These are phyloP conservation scores for Apiospora koreana DNA, from an alignment of 2,329 filamentous ascomycete genomes.

Conservation along the genomic window DNA sequence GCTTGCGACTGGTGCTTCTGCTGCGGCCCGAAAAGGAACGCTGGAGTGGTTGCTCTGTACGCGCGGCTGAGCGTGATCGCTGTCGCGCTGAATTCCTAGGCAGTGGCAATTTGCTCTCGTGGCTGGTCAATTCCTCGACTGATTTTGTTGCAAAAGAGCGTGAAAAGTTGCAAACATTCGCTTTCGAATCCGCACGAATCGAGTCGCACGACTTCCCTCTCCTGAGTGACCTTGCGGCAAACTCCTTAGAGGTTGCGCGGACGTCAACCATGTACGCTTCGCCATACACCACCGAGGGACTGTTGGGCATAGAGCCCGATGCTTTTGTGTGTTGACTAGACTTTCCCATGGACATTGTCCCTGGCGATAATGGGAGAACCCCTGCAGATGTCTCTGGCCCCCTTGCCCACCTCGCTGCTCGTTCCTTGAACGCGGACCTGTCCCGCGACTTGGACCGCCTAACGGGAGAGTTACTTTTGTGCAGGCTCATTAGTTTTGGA, in stretches of 20 bases:
- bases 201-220: slow-evolving; percentile 27
- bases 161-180: slow-evolving; percentile 22
- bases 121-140: neutral
- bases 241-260: slow-evolving; percentile 17
- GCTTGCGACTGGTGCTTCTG: slow-evolving; percentile 24
- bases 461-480: neutral
- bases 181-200: slow-evolving; percentile 26
- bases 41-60: neutral
- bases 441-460: neutral
- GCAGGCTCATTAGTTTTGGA: neutral
- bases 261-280: slow-evolving; percentile 30
- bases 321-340: slow-evolving; percentile 22
- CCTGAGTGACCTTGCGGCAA: slow-evolving; percentile 15
- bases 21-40: neutral
- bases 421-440: neutral
- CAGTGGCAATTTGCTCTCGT: neutral
- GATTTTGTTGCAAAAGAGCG: neutral
- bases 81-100: neutral
- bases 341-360: slow-evolving; percentile 18
- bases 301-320: slow-evolving; percentile 25
- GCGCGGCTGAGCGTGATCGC: neutral
- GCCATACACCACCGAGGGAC: slow-evolving; percentile 27
- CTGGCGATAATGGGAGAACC: slow-evolving; percentile 11
- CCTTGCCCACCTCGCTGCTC: neutral
- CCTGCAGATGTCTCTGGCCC: slow-evolving; percentile 10